A percentile compares a stretch with the other conserved stretches of the same genome.
Conservation (phyloP, 129 eudicot species). For the Flaveria robusta region DNA sequence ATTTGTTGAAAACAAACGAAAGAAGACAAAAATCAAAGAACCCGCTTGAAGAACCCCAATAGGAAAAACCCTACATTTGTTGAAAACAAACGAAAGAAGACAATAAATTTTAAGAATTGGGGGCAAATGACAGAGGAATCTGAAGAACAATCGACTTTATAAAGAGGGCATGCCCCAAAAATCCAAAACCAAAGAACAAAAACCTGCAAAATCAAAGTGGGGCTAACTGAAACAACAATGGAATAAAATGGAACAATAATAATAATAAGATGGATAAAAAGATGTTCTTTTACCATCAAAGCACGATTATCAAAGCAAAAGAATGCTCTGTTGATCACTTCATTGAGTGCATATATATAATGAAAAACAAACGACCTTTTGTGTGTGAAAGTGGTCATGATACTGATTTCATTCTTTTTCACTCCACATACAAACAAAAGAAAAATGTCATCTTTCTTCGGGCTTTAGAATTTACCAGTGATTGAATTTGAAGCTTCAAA, state of each 20-base stretch:
- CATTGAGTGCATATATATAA: conserved; percentile 38
- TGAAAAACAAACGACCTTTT: conserved; percentile 69
- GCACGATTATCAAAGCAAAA: conserved; percentile 81
- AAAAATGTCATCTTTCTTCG: conserved; percentile 22
- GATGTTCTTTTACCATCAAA: conserved; percentile 44
- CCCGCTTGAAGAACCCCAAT: conserved; percentile 28
- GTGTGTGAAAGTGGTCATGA: conserved; percentile 33
- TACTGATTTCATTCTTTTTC: conserved; percentile 30
- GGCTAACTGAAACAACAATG: conserved; percentile 44
- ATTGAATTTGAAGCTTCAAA: conserved; percentile 48
- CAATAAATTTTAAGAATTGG: conserved; percentile 17
- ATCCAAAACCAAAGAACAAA: conserved; percentile 79
- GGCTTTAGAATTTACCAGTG: conserved; percentile 22
- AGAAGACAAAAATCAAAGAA: no score
- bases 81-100: conserved; percentile 29
- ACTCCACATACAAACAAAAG: conserved; percentile 41
- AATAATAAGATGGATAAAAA: conserved; percentile 32
- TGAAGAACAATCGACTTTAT: conserved; percentile 36
- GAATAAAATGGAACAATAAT: conserved; percentile 17
- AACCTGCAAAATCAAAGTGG: conserved; percentile 68
- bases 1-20: conserved; percentile 28
- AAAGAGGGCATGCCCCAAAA: conserved; percentile 53
- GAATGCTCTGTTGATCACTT: conserved; percentile 43
- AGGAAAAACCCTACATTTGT: conserved; percentile 19
- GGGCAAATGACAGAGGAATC: conserved; percentile 28